Base-by-base conservation (phyloP, 805 yeast genomes). In the Blastobotrys chiropterorum region DNA sequence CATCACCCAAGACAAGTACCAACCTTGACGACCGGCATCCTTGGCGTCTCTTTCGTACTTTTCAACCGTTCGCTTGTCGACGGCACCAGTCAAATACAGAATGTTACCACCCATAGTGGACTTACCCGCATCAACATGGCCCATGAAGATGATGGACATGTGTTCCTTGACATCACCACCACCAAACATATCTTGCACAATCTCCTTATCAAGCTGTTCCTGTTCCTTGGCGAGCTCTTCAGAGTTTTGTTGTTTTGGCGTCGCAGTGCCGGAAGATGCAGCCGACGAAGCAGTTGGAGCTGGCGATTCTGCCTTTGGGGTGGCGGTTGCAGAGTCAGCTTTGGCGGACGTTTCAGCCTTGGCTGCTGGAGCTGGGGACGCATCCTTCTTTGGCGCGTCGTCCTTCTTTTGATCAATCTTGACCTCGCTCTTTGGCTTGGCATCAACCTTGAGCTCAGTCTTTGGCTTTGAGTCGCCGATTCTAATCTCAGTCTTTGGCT, bases 1-100 rank as follows among this genome's bases (percentile, higher is more conserved):
- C 97, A 94, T 90, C 62, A 94, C 95, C 99, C 99, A 94, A 6
- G 98, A 90, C 62, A 94, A 76, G 70, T 94, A 94, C 99, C 99
- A 94, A 71, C 97, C 97, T 76, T 94, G 99, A 77, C 98, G 86
- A 71, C 99, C 98, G 45, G 98, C 98, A 63, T 94, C 99, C 71
- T 90, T 90, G 55, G 99, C 99, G 73, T 94, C 99, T 70, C 90
- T 82, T 76, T 94, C 98, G 68, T 92, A 92, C 72, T 94, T 94
- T 62, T 94, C 99, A 59, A 94, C 94, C 17, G 97, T 92, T 76
- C 99, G 87, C 78, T 94, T 94, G 72, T 94, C 99, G 55, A 94
- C 99, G 46, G 97, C 88, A 56, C 98, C 98, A 19, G 98, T 92
- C 65, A 94, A 76, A 67, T 77, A 92, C 58, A 94, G 79, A 61